Evolutionary conservation across 2,329 filamentous ascomycete genomes (phyloP), one percentile per base, ranked within the genome.

Genomic region (Atkinsonella texensis): DNA sequence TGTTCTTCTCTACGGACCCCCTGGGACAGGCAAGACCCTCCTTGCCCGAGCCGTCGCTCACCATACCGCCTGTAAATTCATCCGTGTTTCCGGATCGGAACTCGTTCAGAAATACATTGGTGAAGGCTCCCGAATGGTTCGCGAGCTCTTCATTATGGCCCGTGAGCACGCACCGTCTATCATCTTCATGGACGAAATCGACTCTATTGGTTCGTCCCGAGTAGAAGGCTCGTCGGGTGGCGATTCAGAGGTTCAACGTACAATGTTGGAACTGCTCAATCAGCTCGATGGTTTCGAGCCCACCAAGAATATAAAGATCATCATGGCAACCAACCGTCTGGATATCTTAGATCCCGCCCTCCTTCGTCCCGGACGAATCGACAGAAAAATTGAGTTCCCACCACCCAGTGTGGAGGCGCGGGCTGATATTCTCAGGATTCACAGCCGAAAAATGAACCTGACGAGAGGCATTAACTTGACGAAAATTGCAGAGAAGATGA

Each of bases 141-240:
- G 93, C 65, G 93, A 98, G 72, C 79, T 98, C 49, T 98, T 98
- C 77, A 87, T 98, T 67, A 98, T 98, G 93, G 93, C 93, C 31
- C 81, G 93, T 70, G 93, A 98, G 68, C 93, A 98, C 63, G 93
- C 93, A 1, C 93, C 93, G 20, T 95, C 88, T 59, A 98, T 98
- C 72, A 98, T 98, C 71, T 98, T 98, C 77, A 98, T 98, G 93
- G 93, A 98, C 69, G 93, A 98, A 71, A 97, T 98, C 70, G 93
- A 98, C 75, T 95, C 88, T 60, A 98, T 98, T 70, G 93, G 93
- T 57, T 96, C 90, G 35, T 95, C 89, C 54, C 87, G 93, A 71
- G 91, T 98, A 50, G 93, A 98, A 67, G 91, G 91, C 28, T 94
- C 87, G 53, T 94, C 88, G 18, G 90, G 90, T 50, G 93, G 93